phyloP scores from a whole-genome alignment of 2,329 filamentous ascomycete genomes.

The Magnaporthiopsis rhizophila region DNA sequence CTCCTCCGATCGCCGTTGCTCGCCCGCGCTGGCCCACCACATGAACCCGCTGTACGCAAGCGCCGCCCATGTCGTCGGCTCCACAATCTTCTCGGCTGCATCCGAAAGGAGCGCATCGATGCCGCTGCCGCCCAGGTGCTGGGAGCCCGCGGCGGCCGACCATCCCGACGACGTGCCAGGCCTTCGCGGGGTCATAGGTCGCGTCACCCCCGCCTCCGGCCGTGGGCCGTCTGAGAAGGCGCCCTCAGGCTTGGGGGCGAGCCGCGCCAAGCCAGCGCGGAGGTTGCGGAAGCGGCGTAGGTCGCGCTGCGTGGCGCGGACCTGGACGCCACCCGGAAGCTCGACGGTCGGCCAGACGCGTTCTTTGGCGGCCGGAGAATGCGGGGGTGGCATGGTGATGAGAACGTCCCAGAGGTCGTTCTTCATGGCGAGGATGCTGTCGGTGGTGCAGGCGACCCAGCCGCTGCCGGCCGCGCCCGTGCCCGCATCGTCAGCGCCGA shows the following conservation, averaged over 20 bases:
- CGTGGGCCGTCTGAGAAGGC: neutral
- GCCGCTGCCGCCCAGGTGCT: constrained; percentile 11
- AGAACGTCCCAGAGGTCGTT: constrained; percentile 81
- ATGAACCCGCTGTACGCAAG: constrained; percentile 77
- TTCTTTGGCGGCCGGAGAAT: constrained; percentile 48
- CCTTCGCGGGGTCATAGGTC: neutral
- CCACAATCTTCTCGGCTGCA: constrained; percentile 47
- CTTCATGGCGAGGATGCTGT: constrained; percentile 85
- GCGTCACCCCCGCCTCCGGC: neutral
- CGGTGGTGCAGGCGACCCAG: constrained; percentile 94
- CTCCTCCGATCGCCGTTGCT: constrained; percentile 55
- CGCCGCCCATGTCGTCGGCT: constrained; percentile 61
- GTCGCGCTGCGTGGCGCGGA: constrained; percentile 88
- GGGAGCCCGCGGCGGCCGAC: constrained; percentile 13
- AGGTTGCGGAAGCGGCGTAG: constrained; percentile 70
- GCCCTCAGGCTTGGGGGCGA: constrained; percentile 17
- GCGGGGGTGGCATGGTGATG: constrained; percentile 66
- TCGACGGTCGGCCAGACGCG: constrained; percentile 72
- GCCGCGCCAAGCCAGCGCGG: constrained; percentile 50
- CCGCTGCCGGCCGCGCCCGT: constrained; percentile 48
- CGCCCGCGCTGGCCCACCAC: constrained; percentile 84
- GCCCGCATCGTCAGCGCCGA: constrained; percentile 28
- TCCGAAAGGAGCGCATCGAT: constrained; percentile 35
- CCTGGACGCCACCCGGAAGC: constrained; percentile 49
- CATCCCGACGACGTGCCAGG: constrained; percentile 11